Evolutionary conservation across 352 stramenopile species (phyloP).

Genomic region (Peronospora tabacina): DNA sequence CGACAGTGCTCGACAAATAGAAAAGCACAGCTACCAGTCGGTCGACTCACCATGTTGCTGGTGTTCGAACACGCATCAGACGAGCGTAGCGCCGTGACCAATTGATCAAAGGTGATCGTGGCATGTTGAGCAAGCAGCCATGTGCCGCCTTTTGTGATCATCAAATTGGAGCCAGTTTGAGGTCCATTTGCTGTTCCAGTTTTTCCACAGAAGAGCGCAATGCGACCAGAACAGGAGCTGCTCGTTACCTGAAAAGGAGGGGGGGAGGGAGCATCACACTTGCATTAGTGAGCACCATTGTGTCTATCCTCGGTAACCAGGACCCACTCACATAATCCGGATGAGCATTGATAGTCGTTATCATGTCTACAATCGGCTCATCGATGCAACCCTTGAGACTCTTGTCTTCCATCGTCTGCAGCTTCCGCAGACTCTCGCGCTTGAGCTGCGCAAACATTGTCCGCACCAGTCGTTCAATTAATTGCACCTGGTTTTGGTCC

Average conservation of each 20-base stretch:
- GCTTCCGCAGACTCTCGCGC: conserved; percentile 79
- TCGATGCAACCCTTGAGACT: conserved; percentile 89
- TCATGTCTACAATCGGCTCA: conserved; percentile 82
- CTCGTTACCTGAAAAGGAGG: conserved; percentile 89
- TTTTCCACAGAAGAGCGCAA: conserved; percentile 78
- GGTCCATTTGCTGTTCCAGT: conserved; percentile 13
- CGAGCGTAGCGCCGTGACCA: conserved; percentile 40
- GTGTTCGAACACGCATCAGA: conserved; percentile 24
- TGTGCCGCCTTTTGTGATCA: conserved; percentile 85
- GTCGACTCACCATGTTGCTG: conserved; percentile 55
- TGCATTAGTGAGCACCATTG: too few relatives aligned
- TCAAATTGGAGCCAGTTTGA: conserved; percentile 37
- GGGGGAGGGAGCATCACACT: too few relatives aligned
- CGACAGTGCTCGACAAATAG: too few relatives aligned
- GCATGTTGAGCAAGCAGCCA: conserved; percentile 84
- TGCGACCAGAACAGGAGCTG: conserved; percentile 87
- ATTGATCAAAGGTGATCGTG: conserved; percentile 60
- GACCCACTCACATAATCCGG: conserved; percentile 59
- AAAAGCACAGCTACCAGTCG: too few relatives aligned
- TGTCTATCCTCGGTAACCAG: neutral
- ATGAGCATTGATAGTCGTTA: conserved; percentile 80
- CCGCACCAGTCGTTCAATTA: conserved; percentile 4
- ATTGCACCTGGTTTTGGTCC: conserved; percentile 1
- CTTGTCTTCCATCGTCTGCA: conserved; percentile 80
- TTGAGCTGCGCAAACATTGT: conserved; percentile 78